These are phyloP conservation scores for Eucalyptus lansdowneana DNA, from an alignment of 345 rosid genomes.

Conservation along the genomic window DNA sequence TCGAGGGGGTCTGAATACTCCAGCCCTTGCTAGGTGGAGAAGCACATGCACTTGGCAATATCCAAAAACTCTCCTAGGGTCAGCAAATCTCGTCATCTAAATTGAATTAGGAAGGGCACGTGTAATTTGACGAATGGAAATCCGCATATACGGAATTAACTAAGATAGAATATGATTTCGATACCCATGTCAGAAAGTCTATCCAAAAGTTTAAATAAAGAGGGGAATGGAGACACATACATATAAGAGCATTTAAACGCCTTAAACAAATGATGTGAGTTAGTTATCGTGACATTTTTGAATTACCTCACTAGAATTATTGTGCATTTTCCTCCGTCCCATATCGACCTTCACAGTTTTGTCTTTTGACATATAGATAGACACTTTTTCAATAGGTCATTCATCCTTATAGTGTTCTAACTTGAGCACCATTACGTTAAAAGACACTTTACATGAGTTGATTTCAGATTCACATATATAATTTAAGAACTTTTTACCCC, in stretches of 20 bases:
- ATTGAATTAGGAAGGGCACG: background rate
- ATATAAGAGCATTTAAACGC: background rate
- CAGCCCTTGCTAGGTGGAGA: background rate
- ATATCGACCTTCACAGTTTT: background rate
- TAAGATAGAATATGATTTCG: background rate
- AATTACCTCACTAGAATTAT: background rate
- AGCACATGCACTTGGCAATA: background rate
- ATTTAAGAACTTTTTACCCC: background rate
- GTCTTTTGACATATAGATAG: background rate
- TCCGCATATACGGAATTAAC: background rate
- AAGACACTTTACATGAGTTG: background rate
- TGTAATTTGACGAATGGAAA: background rate
- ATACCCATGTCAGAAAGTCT: background rate
- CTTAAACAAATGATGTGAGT: background rate
- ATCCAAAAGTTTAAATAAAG: background rate
- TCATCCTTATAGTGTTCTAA: background rate
- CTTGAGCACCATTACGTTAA: background rate
- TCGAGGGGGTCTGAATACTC: background rate
- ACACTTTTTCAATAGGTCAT: background rate
- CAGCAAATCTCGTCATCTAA: background rate
- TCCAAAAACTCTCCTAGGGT: background rate
- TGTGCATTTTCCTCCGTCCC: background rate
- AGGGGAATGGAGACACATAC: background rate
- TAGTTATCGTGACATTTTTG: background rate
- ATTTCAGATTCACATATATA: background rate